Evolutionary conservation across 805 yeast genomes (phyloP).

Genomic region (Metschnikowia colocasiae): DNA sequence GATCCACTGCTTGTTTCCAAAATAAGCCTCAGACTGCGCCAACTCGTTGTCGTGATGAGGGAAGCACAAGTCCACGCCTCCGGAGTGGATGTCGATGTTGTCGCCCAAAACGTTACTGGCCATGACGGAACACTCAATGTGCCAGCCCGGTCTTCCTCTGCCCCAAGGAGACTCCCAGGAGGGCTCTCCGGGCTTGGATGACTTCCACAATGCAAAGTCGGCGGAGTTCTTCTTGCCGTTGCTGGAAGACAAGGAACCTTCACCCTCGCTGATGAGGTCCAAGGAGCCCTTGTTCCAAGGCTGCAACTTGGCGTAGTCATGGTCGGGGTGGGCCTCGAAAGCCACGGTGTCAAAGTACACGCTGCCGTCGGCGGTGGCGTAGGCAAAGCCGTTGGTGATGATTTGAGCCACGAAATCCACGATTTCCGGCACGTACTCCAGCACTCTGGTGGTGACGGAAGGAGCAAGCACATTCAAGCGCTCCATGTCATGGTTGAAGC

Average conservation of each 20-base stretch:
- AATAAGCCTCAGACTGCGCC: constrained; percentile 95
- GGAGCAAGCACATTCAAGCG: constrained; percentile 82
- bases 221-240: constrained; percentile 67
- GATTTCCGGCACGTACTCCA: constrained; percentile 94
- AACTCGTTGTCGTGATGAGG: constrained; percentile 99
- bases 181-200: constrained; percentile 96
- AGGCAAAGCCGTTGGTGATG: constrained; percentile 78
- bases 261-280: constrained; percentile 88
- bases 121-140: constrained; percentile 98
- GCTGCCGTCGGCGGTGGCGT: constrained; percentile 79
- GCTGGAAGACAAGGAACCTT: constrained; percentile 65
- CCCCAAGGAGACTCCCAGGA: constrained; percentile 97
- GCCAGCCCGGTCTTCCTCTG: constrained; percentile 98
- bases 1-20: constrained; percentile 89
- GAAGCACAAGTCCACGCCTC: constrained; percentile 95
- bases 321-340: constrained; percentile 69
- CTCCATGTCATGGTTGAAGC: constrained; percentile 82
- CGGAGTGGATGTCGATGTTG: constrained; percentile 89
- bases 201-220: constrained; percentile 96
- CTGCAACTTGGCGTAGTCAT: constrained; percentile 91
- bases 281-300: constrained; percentile 96
- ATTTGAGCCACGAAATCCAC: constrained; percentile 72
- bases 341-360: constrained; percentile 91
- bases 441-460: constrained; percentile 84
- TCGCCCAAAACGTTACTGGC: constrained; percentile 84